A percentile compares a stretch with the other conserved stretches of the same genome.
Evolutionary conservation across 1,284 basidiomycete species (phyloP).

Genomic region (Pyrrhoderma lamaoense): DNA sequence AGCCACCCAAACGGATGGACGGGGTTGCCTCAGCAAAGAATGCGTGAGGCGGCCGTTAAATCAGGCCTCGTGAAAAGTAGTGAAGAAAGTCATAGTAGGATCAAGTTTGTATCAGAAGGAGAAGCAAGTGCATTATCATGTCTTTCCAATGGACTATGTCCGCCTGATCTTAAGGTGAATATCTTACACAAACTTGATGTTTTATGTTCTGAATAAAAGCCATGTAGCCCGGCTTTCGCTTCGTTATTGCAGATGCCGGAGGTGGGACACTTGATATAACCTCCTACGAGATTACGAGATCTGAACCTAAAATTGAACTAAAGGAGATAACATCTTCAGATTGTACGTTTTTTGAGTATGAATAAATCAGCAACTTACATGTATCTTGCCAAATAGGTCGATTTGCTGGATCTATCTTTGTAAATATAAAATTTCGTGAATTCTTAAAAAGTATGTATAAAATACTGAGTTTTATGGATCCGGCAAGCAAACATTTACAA

Average conservation of each 20-base stretch:
- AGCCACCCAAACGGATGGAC: slow-evolving; percentile 79
- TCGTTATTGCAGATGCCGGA: slow-evolving; percentile 70
- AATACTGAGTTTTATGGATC: background rate
- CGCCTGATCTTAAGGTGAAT: slow-evolving; percentile 35
- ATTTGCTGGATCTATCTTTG: slow-evolving; percentile 78
- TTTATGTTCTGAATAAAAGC: too few species aligned
- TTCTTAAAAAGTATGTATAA: slow-evolving; percentile 50
- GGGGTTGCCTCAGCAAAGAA: slow-evolving; percentile 67
- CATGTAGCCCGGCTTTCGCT: slow-evolving; percentile 50
- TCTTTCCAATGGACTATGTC: slow-evolving; percentile 26
- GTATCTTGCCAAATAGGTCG: too few species aligned
- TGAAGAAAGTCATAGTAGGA: slow-evolving; percentile 56
- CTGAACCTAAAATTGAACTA: slow-evolving; percentile 54
- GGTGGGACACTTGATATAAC: slow-evolving; percentile 75
- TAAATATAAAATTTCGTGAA: slow-evolving; percentile 59
- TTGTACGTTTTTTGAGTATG: slow-evolving; percentile 37
- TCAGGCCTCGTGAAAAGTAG: slow-evolving; percentile 63
- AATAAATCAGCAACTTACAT: slow-evolving; percentile 1
- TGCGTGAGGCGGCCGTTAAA: slow-evolving; percentile 60
- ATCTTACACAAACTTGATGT: too few species aligned
- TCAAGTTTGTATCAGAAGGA: slow-evolving; percentile 68
- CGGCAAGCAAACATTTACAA: too few species aligned
- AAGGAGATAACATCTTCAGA: slow-evolving; percentile 76
- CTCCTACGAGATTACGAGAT: slow-evolving; percentile 61
- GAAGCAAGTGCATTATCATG: slow-evolving; percentile 73